These are phyloP conservation scores for Hyaloscypha finlandica DNA, from an alignment of 495 filamentous ascomycete species.

Conservation along the genomic window DNA sequence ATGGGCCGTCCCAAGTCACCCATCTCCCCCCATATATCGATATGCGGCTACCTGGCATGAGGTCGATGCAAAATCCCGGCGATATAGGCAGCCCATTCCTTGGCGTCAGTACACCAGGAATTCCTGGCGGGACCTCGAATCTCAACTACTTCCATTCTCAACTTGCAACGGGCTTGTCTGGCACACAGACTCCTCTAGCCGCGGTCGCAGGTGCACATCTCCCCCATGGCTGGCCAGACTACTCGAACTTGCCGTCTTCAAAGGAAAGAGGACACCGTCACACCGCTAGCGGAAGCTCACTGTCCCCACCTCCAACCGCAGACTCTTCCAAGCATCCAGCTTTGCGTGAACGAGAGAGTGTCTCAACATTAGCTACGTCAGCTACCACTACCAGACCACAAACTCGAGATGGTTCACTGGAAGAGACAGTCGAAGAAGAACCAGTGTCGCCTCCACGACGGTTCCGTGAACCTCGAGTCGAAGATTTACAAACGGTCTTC, in stretches of 20 bases:
- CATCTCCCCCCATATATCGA: conserved; percentile 30
- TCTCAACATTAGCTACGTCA: conserved; percentile 53
- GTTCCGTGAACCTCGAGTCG: conserved; percentile 48
- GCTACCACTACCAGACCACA: conserved; percentile 48
- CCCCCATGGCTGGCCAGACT: conserved; percentile 52
- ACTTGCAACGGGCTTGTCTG: conserved; percentile 75
- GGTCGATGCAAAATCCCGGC: conserved; percentile 32
- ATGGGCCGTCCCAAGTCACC: conserved; percentile 6
- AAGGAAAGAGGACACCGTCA: conserved; percentile 25
- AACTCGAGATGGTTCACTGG: conserved; percentile 41
- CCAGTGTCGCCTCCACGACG: conserved; percentile 40
- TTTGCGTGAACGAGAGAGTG: conserved; percentile 52
- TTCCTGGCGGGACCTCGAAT: conserved; percentile 84
- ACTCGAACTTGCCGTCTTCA: conserved; percentile 19
- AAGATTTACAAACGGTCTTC: conserved; percentile 87
- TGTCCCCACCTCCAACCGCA: conserved; percentile 31
- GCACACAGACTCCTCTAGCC: conserved; percentile 82
- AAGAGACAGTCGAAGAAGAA: conserved; percentile 33
- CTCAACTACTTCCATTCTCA: conserved; percentile 90
- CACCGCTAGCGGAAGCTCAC: conserved; percentile 31
- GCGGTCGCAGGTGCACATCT: conserved; percentile 75
- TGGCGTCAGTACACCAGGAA: conserved; percentile 70
- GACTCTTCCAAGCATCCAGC: conserved; percentile 25
- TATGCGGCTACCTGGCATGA: conserved; percentile 25
- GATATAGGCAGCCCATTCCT: conserved; percentile 66